phyloP scores from a whole-genome alignment of 768 basidiomycete genomes.

The Hygrophorus russula region DNA sequence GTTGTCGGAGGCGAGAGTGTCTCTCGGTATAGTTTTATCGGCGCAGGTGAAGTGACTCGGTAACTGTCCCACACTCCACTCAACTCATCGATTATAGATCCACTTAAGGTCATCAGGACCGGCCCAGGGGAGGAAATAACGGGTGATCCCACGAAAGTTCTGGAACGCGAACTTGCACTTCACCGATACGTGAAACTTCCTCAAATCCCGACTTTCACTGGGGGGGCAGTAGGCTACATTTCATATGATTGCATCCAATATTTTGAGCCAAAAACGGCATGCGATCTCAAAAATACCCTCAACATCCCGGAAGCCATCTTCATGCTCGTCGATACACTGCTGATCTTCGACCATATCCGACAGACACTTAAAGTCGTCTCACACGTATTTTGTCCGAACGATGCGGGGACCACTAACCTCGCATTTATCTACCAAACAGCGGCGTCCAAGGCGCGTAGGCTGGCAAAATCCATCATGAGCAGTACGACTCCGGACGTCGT shows the following conservation, averaged over 20 bases:
- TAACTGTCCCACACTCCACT: not conserved
- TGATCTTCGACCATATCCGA: constrained; percentile 95
- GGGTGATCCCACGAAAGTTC: constrained; percentile 78
- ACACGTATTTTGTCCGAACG: constrained; percentile 80
- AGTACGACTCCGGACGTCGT: constrained; percentile 48
- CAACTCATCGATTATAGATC: constrained; percentile 42
- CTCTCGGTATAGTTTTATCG: constrained; percentile 93
- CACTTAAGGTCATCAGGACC: constrained; percentile 82
- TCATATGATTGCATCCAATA: constrained; percentile 94
- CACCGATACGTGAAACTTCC: constrained; percentile 90
- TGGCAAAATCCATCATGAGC: constrained; percentile 60
- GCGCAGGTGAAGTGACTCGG: constrained; percentile 53
- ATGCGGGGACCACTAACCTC: constrained; percentile 55
- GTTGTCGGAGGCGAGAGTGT: constrained; percentile 84
- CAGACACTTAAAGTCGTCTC: constrained; percentile 94
- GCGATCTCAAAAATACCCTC: constrained; percentile 63
- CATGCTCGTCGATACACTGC: constrained; percentile 92
- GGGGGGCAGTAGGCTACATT: constrained; percentile 96
- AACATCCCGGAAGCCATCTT: constrained; percentile 92
- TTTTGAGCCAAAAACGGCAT: constrained; percentile 89
- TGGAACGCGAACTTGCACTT: constrained; percentile 77
- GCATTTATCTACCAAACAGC: constrained; percentile 85
- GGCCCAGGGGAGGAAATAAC: constrained; percentile 73
- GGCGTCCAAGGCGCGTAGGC: constrained; percentile 65
- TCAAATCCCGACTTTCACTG: constrained; percentile 89